Evolutionary conservation across 768 basidiomycete genomes (phyloP).

Genomic region (Pisolithus sp.): DNA sequence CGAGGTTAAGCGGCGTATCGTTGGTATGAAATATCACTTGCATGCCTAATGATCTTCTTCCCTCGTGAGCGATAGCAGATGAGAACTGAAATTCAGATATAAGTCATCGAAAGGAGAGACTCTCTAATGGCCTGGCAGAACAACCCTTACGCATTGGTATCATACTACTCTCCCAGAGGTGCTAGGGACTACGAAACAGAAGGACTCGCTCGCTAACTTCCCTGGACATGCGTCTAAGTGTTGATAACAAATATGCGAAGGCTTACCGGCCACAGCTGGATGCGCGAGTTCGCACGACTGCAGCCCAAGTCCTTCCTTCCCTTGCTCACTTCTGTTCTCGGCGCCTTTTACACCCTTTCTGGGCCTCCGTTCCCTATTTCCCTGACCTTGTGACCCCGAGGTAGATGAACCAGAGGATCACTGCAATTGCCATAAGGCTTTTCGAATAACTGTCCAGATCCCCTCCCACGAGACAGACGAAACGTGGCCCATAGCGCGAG

Average conservation of each 20-base stretch:
- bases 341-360: constrained; percentile 6
- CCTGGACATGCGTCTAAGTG: background rate
- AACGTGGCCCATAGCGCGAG: constrained; percentile 44
- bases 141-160: constrained; percentile 45
- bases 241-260: background rate
- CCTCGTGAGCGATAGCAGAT: too few species aligned
- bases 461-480: constrained; percentile 75
- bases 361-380: background rate
- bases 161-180: constrained; percentile 69
- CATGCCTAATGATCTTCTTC: too few species aligned
- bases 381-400: too few species aligned
- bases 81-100: constrained; percentile 26
- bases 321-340: background rate
- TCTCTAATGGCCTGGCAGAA: background rate
- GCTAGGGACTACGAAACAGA: constrained; percentile 72
- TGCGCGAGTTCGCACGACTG: constrained; percentile 19
- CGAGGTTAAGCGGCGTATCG: too few species aligned
- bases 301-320: constrained; percentile 12
- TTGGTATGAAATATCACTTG: too few species aligned
- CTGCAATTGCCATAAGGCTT: constrained; percentile 28
- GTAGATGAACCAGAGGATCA: constrained; percentile 4
- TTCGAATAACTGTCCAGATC: constrained; percentile 46
- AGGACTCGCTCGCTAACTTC: constrained; percentile 38
- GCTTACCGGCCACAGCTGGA: constrained; percentile 6
- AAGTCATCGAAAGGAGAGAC: background rate